Base-by-base conservation (phyloP, 2,329 filamentous ascomycete species). In the Ophiostoma sp. region DNA sequence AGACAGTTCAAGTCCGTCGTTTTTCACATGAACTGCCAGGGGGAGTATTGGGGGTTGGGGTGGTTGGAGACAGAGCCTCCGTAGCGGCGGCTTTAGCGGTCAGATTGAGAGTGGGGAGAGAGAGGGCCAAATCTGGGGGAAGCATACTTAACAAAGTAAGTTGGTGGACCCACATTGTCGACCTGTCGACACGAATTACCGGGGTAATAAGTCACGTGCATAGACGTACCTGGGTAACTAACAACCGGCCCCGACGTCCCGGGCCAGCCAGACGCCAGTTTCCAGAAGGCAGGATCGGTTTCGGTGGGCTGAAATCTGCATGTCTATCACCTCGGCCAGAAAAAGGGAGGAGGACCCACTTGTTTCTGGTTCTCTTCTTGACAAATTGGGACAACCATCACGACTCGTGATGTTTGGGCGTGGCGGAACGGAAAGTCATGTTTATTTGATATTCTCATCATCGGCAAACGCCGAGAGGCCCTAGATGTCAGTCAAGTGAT, bases 191-290 rank as follows among this genome's bases (percentile, higher is more conserved):
- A 9, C 17, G 45, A 68, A 57, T 72, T 70, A 66, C 72, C 72
- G 72, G 72, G 72, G 66, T 57, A 70, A 73, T 73, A 73, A 64
- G 42, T 73, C 72, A 73, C 72, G 66, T 73, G 72, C 2, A 6
- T 36, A 3, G 25, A 2, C 25, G 7, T 28, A 36, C 25, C 52
- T 59, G 31, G 57, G 31, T n/a, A 45, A 50, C 25, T 6, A 3
- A 33, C 64, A 68, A 3, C 64, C 64, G 64, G 42, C 25, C 25
- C 64, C 64, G 64, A 50, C 39, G 25, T 33, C 64, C 25, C 63
- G 64, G 64, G 22, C 15, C 64, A 31, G 7, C 50, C 33, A 39
- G 28, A 15, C 28, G n/a, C n/a, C n/a, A 15, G 55, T 12, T 33
- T 59, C 25, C 52, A 55, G 50, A 55, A 59, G 55, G 15, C 55